A percentile compares a stretch with the other conserved stretches of the same genome.
Evolutionary conservation across 768 basidiomycete genomes (phyloP).

Genomic region (button mushroom (Agaricus bisporus)): DNA sequence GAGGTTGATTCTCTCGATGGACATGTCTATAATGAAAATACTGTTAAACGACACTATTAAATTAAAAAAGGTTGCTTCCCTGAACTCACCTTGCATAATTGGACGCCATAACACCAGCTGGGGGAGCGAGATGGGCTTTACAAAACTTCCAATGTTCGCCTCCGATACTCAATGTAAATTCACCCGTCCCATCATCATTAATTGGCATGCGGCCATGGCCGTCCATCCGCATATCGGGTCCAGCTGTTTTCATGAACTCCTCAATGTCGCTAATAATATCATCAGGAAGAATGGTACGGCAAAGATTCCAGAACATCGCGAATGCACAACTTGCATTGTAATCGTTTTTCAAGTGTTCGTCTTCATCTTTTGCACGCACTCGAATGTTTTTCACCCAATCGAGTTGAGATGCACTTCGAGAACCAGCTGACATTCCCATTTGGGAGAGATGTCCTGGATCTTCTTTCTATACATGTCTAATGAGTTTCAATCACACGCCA

Average conservation of each 20-base stretch:
- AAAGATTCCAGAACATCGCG: not conserved
- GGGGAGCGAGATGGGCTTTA: not conserved
- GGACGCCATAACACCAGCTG: not conserved
- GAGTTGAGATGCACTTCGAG: not conserved
- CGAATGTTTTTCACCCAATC: not conserved
- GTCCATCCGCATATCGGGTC: not conserved
- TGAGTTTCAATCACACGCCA: no score
- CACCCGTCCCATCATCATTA: not conserved
- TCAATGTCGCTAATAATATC: not conserved
- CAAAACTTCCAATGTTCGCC: not conserved
- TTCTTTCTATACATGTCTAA: no score
- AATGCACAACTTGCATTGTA: not conserved
- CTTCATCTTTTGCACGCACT: not conserved
- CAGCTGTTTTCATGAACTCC: not conserved
- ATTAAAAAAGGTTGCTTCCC: not conserved
- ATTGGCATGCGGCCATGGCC: not conserved
- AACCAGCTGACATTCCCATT: not conserved
- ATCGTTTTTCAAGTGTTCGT: not conserved
- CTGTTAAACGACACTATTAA: no score
- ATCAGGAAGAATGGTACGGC: not conserved
- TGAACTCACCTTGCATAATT: not conserved
- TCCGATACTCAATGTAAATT: not conserved
- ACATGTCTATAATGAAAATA: not conserved
- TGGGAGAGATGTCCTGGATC: not conserved
- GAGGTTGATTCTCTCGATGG: not conserved